Evolutionary conservation across 495 filamentous ascomycete genomes (phyloP).

Genomic region (Amphirosellinia nigrospora): DNA sequence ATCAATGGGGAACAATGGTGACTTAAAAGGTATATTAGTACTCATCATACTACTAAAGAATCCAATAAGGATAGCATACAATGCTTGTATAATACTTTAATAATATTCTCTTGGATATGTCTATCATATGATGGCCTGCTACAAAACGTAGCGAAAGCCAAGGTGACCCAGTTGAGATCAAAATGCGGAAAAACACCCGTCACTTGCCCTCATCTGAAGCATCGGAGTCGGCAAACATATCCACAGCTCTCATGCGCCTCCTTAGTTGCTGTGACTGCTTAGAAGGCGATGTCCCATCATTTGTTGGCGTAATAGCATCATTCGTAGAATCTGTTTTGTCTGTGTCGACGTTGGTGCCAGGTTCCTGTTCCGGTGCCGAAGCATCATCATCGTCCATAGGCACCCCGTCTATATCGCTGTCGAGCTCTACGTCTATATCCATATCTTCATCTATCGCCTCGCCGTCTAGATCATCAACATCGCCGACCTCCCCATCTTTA

Average conservation of each 20-base stretch:
- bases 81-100: too few relatives aligned
- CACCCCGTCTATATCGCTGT: slow-evolving; percentile 56
- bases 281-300: slow-evolving; percentile 31
- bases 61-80: too few relatives aligned
- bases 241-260: slow-evolving; percentile 81
- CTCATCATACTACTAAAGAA: too few relatives aligned
- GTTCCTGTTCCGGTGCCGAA: slow-evolving; percentile 43
- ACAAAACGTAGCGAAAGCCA: neutral
- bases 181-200: slow-evolving; percentile 1
- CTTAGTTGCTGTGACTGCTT: slow-evolving; percentile 36
- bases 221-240: slow-evolving; percentile 85
- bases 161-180: neutral
- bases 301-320: slow-evolving; percentile 37
- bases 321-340: slow-evolving; percentile 46
- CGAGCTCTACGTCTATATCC: slow-evolving; percentile 53
- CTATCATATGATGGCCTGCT: too few relatives aligned
- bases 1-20: too few relatives aligned
- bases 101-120: too few relatives aligned
- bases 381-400: slow-evolving; percentile 53
- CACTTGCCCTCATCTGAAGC: slow-evolving; percentile 46
- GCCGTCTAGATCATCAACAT: slow-evolving; percentile 48
- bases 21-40: too few relatives aligned
- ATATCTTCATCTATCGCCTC: slow-evolving; percentile 58
- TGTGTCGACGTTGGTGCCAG: slow-evolving; percentile 40
- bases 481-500: slow-evolving; percentile 31